These are phyloP conservation scores for Globisporangium viniferum DNA, from an alignment of 352 stramenopile species.

Conservation along the genomic window DNA sequence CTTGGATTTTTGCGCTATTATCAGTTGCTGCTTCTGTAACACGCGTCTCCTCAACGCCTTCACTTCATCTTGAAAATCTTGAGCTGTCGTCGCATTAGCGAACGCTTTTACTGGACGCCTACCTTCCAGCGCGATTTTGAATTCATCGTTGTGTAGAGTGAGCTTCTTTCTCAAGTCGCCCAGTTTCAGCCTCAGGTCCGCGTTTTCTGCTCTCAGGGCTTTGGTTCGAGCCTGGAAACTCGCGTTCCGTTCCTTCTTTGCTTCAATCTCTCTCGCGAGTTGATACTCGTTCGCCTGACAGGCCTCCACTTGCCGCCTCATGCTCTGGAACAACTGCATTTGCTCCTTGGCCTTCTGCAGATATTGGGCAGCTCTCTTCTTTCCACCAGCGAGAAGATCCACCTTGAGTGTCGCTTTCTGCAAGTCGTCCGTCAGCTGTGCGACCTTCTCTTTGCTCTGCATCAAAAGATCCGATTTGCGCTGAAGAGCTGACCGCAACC, in stretches of 20 bases:
- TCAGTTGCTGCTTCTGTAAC: slow-evolving; percentile 57
- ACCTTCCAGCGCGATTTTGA: background rate
- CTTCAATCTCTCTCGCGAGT: slow-evolving; percentile 31
- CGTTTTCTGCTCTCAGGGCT: slow-evolving; percentile 32
- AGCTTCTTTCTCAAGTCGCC: slow-evolving; percentile 15
- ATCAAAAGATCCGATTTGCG: slow-evolving; percentile 49
- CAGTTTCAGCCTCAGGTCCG: slow-evolving; percentile 26
- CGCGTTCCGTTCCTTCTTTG: slow-evolving; percentile 25
- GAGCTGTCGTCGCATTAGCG: background rate
- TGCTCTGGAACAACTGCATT: slow-evolving; percentile 28
- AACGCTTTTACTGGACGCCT: background rate
- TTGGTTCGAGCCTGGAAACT: slow-evolving; percentile 32
- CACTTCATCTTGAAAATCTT: slow-evolving; percentile 22
- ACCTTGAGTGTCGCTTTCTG: slow-evolving; percentile 23
- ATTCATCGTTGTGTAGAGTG: background rate
- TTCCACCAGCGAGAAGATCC: slow-evolving; percentile 18
- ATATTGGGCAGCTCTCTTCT: slow-evolving; percentile 25
- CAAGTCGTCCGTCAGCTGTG: slow-evolving; percentile 27
- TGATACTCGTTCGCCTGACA: slow-evolving; percentile 35
- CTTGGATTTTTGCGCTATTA: slow-evolving; percentile 43
- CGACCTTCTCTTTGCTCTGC: slow-evolving; percentile 34
- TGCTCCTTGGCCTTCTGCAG: slow-evolving; percentile 47
- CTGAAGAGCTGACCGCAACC: slow-evolving; percentile 34
- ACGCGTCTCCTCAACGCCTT: slow-evolving; percentile 47
- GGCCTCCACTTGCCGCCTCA: slow-evolving; percentile 28